A percentile compares a stretch with the other conserved stretches of the same genome.
phyloP scores from a whole-genome alignment of 2,329 filamentous ascomycete species.

The Aaosphaeria arxii region DNA sequence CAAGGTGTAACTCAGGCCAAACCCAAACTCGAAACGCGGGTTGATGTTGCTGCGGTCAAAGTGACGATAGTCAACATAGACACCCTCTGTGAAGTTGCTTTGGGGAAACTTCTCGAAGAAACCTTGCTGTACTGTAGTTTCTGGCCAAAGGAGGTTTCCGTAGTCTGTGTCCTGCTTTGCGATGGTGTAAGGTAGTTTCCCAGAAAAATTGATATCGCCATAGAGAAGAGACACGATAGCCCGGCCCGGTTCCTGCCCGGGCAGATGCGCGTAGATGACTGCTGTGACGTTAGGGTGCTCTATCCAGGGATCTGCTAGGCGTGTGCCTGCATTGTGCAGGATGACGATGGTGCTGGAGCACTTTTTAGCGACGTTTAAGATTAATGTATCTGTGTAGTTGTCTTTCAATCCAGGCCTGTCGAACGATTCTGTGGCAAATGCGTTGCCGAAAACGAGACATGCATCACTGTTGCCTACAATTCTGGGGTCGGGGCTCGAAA shows the following conservation, averaged over 20 bases:
- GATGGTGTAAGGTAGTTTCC: constrained; percentile 82
- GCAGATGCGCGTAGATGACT: constrained; percentile 38
- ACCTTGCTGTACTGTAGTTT: constrained; percentile 31
- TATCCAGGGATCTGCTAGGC: constrained; percentile 39
- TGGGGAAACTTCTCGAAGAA: constrained; percentile 39
- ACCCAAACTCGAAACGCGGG: constrained; percentile 13
- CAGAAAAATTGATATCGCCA: constrained; percentile 71
- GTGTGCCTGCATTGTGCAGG: constrained; percentile 27
- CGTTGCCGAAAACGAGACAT: constrained; percentile 60
- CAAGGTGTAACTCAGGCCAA: constrained; percentile 15
- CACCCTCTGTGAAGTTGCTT: constrained; percentile 50
- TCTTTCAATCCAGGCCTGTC: constrained; percentile 38
- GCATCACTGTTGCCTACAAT: constrained; percentile 40
- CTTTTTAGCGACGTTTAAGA: constrained; percentile 37
- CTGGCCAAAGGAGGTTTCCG: constrained; percentile 29
- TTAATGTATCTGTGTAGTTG: constrained; percentile 14
- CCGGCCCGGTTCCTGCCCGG: constrained; percentile 39
- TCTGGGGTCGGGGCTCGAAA: neutral
- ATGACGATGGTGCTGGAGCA: constrained; percentile 48
- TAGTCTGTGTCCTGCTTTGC: constrained; percentile 71
- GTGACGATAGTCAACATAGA: constrained; percentile 54
- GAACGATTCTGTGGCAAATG: constrained; percentile 43
- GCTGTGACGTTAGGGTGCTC: constrained; percentile 39
- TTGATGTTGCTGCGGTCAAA: constrained; percentile 41
- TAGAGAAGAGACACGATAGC: constrained; percentile 54